phyloP scores from a whole-genome alignment of 768 basidiomycete species.

The Boletales sp. region DNA sequence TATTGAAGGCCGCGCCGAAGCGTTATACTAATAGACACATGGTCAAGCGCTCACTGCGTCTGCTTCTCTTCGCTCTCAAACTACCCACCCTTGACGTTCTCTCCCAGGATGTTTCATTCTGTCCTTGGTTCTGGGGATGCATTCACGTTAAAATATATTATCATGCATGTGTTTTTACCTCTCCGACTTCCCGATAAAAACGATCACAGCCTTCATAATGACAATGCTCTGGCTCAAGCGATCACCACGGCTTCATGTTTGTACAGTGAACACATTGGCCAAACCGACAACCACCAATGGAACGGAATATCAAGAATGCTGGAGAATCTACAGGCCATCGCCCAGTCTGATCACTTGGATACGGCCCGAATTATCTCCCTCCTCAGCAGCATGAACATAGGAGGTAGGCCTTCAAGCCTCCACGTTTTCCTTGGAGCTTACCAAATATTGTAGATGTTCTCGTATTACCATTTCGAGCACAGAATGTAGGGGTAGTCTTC shows the following conservation, averaged over 20 bases:
- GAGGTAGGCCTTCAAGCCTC: background rate
- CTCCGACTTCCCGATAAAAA: conserved; percentile 37
- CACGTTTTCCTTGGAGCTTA: background rate
- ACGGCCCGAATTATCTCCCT: conserved; percentile 1
- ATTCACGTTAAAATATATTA: conserved; percentile 24
- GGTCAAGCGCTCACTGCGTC: background rate
- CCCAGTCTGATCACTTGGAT: conserved; percentile 11
- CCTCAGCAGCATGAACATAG: conserved; percentile 4
- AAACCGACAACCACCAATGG: conserved; percentile 26
- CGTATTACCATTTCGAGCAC: conserved; percentile 37
- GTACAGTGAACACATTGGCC: conserved; percentile 12
- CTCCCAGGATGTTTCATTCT: conserved; percentile 5
- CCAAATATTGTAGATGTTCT: conserved; percentile 32
- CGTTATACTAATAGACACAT: too few species aligned
- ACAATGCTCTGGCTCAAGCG: conserved; percentile 24
- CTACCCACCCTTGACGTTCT: background rate
- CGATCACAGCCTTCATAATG: conserved; percentile 25
- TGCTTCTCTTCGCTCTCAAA: background rate
- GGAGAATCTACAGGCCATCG: conserved; percentile 13
- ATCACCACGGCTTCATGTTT: conserved; percentile 14
- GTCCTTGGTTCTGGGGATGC: conserved; percentile 1
- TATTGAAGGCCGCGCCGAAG: too few species aligned
- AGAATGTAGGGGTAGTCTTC: conserved; percentile 47
- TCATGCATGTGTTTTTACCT: conserved; percentile 44
- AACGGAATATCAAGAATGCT: conserved; percentile 29